Base-by-base conservation (phyloP, 331 rosid species). In the Dryas integrifolia region DNA sequence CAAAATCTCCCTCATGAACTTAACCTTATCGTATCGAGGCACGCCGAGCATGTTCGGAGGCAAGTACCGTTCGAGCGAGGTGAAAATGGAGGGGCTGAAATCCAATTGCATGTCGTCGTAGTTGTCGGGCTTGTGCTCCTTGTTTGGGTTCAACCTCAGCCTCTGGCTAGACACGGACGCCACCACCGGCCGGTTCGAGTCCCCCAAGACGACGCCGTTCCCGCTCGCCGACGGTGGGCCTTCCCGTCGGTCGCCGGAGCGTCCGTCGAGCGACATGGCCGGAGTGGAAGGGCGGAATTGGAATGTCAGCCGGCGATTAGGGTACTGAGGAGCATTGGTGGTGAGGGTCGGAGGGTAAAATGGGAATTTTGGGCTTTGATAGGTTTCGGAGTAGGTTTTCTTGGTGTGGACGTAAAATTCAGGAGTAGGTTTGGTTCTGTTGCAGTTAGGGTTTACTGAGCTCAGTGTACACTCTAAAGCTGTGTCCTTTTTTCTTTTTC, bases 71-170 rank as follows among this genome's bases (percentile, higher is more conserved):
- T 92, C 98, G 5, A 92, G 90, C 14, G 88, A 82, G 77, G 85
- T 85, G 82, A 88, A 86, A 24, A 92, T 83, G 4, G 83, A 80
- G 3, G 92, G 96, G 53, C 85, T 82, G 84, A 90, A 90, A 46
- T 88, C 96, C 91, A 82, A 74, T 79, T 82, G 86, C 62, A 92
- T 77, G 73, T 82, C 98, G 1, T 86, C 96, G 30, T 92, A 92
- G 78, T 70, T 85, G 15, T 92, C 98, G 14, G 98, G 79, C 65
- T 52, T 79, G 85, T 92, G 98, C 66, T 86, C 92, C 4, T 46
- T 70, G 77, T 72, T 82, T 3, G 95, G 96, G 73, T 12, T 85
- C 67, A 72, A 48, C 39, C 87, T 75, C 76, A 90, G 94, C 77
- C 88, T 81, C 24, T 48, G 73, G 9, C 79, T 77, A 60, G 76